Conservation (phyloP, 1,284 basidiomycete genomes). For the Naganishia sp. region DNA sequence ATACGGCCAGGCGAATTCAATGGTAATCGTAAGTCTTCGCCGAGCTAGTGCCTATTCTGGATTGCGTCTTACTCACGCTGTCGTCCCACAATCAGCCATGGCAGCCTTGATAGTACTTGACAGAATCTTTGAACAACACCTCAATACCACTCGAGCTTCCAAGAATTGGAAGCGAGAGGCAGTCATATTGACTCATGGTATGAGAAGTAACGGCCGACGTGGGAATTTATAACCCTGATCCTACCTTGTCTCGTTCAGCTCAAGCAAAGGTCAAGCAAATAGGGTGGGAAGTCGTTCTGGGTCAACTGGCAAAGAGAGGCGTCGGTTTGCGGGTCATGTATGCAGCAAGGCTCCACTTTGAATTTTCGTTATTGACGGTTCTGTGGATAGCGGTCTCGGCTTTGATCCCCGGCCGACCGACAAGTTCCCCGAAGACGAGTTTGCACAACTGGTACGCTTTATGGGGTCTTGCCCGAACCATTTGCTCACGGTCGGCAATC, state of each 20-base stretch:
- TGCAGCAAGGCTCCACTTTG: conserved; percentile 21
- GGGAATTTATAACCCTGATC: neutral
- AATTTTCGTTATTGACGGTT: neutral
- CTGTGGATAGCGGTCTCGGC: conserved; percentile 63
- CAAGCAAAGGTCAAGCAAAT: conserved; percentile 56
- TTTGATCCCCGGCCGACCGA: conserved; percentile 74
- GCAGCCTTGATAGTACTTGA: conserved; percentile 83
- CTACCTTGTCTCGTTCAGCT: conserved; percentile 34
- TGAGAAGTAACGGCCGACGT: conserved; percentile 47
- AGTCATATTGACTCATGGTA: conserved; percentile 76
- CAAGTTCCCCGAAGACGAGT: conserved; percentile 61
- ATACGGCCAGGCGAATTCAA: conserved; percentile 59
- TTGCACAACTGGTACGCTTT: conserved; percentile 67
- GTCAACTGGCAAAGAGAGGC: conserved; percentile 61
- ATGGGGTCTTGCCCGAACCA: too few species aligned
- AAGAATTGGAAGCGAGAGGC: conserved; percentile 81
- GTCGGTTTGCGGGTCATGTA: conserved; percentile 66
- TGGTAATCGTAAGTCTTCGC: conserved; percentile 44
- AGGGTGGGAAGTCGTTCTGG: conserved; percentile 69
- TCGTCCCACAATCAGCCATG: conserved; percentile 61
- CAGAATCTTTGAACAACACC: conserved; percentile 60
- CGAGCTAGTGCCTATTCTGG: too few species aligned
- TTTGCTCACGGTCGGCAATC: conserved; percentile 16
- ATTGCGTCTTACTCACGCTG: too few species aligned
- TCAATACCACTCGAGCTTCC: conserved; percentile 63